Conservation (phyloP, 2,329 filamentous ascomycete species). For the Zymoseptoria crescenta region DNA sequence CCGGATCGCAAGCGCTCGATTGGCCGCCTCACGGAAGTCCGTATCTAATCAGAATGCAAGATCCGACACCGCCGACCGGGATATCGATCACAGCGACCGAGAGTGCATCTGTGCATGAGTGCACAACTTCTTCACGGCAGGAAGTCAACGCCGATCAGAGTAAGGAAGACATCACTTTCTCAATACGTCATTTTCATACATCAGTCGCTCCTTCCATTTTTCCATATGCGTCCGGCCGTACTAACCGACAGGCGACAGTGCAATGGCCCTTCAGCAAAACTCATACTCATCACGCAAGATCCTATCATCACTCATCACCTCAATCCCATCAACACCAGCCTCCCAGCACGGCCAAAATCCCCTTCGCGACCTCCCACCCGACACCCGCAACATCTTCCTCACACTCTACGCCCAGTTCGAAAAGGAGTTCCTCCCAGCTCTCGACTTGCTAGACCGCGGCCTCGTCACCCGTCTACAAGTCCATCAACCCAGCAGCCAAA, state of each 20-base stretch:
- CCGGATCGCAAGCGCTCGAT: background rate
- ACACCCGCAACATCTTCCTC: constrained; percentile 47
- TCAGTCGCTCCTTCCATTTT: background rate
- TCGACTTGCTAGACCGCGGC: constrained; percentile 76
- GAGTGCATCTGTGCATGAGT: background rate
- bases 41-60: background rate
- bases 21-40: background rate
- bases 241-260: background rate
- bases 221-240: background rate
- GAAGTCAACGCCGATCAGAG: background rate
- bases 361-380: constrained; percentile 24
- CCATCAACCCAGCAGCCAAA: constrained; percentile 16
- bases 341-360: constrained; percentile 36
- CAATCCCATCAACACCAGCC: constrained; percentile 21
- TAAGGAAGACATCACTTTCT: background rate
- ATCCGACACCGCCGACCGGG: background rate
- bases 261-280: background rate
- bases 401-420: constrained; percentile 83
- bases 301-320: constrained; percentile 21
- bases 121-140: background rate
- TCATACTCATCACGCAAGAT: constrained; percentile 13
- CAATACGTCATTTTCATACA: background rate
- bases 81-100: background rate
- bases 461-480: constrained; percentile 52
- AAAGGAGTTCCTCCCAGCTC: constrained; percentile 67